Conservation (phyloP, 345 rosid species). For the Eucalyptus tenuipes region DNA sequence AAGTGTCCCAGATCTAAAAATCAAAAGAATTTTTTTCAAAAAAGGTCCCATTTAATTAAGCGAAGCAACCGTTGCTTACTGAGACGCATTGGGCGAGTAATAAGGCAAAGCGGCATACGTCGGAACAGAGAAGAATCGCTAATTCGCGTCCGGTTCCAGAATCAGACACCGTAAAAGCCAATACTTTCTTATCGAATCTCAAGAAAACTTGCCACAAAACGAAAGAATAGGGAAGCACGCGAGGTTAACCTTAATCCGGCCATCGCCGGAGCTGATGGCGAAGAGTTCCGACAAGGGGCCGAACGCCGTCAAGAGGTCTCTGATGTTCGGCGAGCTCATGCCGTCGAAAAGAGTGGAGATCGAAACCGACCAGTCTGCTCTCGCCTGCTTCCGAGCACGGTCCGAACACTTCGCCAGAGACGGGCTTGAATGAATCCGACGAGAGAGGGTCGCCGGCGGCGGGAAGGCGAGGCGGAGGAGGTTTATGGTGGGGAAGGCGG, state of each 20-base stretch:
- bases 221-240: neutral
- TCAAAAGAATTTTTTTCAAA: neutral
- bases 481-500: too few species aligned
- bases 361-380: neutral
- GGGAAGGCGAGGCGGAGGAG: too few species aligned
- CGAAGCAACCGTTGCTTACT: neutral
- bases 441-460: too few species aligned
- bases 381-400: neutral
- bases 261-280: conserved; percentile 74
- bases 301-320: conserved; percentile 62
- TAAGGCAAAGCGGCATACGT: neutral
- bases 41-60: neutral
- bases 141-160: neutral
- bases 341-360: neutral
- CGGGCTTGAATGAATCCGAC: too few species aligned
- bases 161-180: neutral
- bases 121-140: neutral
- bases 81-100: neutral
- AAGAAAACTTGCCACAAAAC: neutral
- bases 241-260: conserved; percentile 57
- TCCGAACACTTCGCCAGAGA: neutral
- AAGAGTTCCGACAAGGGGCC: conserved; percentile 71
- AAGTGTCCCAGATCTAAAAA: too few species aligned
- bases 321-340: conserved; percentile 57
- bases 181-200: neutral